These are phyloP conservation scores for Ophiostoma montium DNA, from an alignment of 2,329 filamentous ascomycete species.

Conservation along the genomic window DNA sequence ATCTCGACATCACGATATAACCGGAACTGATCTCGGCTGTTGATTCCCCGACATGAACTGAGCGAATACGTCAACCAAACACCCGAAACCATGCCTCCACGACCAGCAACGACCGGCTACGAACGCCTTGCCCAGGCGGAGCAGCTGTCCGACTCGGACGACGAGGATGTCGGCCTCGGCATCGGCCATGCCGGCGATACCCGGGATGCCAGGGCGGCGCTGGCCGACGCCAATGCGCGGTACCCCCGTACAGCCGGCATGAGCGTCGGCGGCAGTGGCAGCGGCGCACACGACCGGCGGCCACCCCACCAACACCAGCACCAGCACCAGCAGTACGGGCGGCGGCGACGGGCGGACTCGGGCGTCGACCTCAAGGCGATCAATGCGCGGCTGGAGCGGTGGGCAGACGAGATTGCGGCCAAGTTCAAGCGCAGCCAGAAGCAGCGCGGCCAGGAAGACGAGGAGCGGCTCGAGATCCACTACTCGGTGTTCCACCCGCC, in stretches of 20 bases:
- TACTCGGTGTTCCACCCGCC: slow-evolving; percentile 94
- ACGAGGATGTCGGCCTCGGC: slow-evolving; percentile 50
- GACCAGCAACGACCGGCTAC: slow-evolving; percentile 67
- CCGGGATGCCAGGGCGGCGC: slow-evolving; percentile 12
- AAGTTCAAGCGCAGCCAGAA: slow-evolving; percentile 87
- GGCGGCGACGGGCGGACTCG: slow-evolving; percentile 48
- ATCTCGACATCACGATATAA: no score
- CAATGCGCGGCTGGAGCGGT: slow-evolving; percentile 85
- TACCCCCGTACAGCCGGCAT: slow-evolving; percentile 19
- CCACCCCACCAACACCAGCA: background rate
- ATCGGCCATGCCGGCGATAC: slow-evolving; percentile 21
- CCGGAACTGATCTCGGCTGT: no score
- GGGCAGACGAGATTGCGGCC: slow-evolving; percentile 95
- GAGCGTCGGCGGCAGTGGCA: slow-evolving; percentile 20
- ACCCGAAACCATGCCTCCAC: slow-evolving; percentile 39
- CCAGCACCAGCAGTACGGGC: no score
- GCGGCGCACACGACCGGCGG: slow-evolving; percentile 1
- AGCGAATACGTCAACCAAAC: background rate
- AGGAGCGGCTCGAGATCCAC: slow-evolving; percentile 86
- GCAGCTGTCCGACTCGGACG: slow-evolving; percentile 51
- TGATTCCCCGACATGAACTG: background rate
- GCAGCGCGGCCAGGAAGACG: slow-evolving; percentile 44
- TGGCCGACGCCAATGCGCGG: slow-evolving; percentile 18
- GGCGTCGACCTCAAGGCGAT: slow-evolving; percentile 97
- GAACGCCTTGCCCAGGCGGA: slow-evolving; percentile 74